Evolutionary conservation across 2,329 filamentous ascomycete genomes (phyloP).

Genomic region (Teratosphaeria viscida): DNA sequence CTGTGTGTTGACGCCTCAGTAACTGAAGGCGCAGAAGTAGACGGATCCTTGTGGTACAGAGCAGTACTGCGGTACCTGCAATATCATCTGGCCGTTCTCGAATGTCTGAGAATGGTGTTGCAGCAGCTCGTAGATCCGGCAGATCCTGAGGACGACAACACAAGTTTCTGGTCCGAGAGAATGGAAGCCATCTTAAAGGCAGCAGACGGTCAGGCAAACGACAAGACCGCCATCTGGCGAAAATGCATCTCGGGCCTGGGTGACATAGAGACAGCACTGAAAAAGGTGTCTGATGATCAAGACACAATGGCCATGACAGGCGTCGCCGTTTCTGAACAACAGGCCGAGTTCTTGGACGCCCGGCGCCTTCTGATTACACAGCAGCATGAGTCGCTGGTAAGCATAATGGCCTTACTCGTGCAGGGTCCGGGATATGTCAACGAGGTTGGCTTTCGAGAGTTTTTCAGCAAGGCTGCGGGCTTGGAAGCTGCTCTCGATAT

Average conservation of each 20-base stretch:
- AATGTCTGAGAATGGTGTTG: slow-evolving; percentile 71
- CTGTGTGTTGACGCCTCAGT: slow-evolving; percentile 62
- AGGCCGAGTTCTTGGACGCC: slow-evolving; percentile 68
- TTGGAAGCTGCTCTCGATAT: slow-evolving; percentile 64
- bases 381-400: slow-evolving; percentile 79
- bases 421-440: slow-evolving; percentile 40
- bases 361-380: slow-evolving; percentile 70
- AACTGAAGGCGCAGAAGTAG: slow-evolving; percentile 43
- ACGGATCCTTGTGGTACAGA: slow-evolving; percentile 63
- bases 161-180: slow-evolving; percentile 10
- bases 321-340: slow-evolving; percentile 51
- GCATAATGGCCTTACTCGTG: slow-evolving; percentile 70
- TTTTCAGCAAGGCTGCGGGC: slow-evolving; percentile 58
- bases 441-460: slow-evolving; percentile 57
- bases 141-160: slow-evolving; percentile 27
- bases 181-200: slow-evolving; percentile 49
- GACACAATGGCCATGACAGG: slow-evolving; percentile 67
- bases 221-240: slow-evolving; percentile 55
- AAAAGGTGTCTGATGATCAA: slow-evolving; percentile 63
- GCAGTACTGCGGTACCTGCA: slow-evolving; percentile 83
- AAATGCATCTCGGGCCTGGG: slow-evolving; percentile 69
- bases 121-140: slow-evolving; percentile 40
- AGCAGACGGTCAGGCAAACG: slow-evolving; percentile 37
- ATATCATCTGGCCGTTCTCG: slow-evolving; percentile 69
- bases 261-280: slow-evolving; percentile 66